Evolutionary conservation across 208 protist genomes (phyloP).

Genomic region (Leishmania aethiopica): DNA sequence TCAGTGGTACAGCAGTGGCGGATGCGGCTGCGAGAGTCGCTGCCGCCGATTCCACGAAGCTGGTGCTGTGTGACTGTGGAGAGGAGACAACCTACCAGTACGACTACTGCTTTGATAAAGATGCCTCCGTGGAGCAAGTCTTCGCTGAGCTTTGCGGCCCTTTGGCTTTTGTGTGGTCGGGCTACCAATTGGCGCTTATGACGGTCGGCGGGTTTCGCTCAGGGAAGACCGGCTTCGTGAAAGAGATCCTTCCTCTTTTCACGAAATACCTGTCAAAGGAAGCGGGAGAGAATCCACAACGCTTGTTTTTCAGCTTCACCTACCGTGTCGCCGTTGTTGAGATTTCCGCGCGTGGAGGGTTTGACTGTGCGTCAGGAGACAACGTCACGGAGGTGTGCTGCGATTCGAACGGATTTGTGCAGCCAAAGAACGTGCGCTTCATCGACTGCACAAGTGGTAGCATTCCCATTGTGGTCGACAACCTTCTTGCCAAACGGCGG

Average conservation of each 20-base stretch:
- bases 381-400: slow-evolving; percentile 17
- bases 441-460: slow-evolving; percentile 35
- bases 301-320: slow-evolving; percentile 25
- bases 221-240: slow-evolving; percentile 40
- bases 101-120: slow-evolving; percentile 43
- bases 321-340: slow-evolving; percentile 45
- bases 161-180: slow-evolving; percentile 26
- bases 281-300: background rate
- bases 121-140: slow-evolving; percentile 24
- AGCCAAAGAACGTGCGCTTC: slow-evolving; percentile 33
- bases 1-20: background rate
- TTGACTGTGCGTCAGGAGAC: slow-evolving; percentile 33
- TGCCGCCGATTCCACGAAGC: slow-evolving; percentile 33
- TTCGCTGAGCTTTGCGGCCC: slow-evolving; percentile 42
- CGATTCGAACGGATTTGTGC: slow-evolving; percentile 39
- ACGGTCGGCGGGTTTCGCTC: slow-evolving; percentile 38
- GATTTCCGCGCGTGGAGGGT: slow-evolving; percentile 31
- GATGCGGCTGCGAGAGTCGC: slow-evolving; percentile 18
- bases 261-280: slow-evolving; percentile 26
- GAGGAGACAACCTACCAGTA: slow-evolving; percentile 33
- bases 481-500: slow-evolving; percentile 29
- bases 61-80: slow-evolving; percentile 46
- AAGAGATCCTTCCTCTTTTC: slow-evolving; percentile 38
- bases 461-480: slow-evolving; percentile 27
- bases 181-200: slow-evolving; percentile 46